A percentile compares a stretch with the other conserved stretches of the same genome.
phyloP scores from a whole-genome alignment of 1,284 basidiomycete genomes.

The Lignosus rhinocerotis region DNA sequence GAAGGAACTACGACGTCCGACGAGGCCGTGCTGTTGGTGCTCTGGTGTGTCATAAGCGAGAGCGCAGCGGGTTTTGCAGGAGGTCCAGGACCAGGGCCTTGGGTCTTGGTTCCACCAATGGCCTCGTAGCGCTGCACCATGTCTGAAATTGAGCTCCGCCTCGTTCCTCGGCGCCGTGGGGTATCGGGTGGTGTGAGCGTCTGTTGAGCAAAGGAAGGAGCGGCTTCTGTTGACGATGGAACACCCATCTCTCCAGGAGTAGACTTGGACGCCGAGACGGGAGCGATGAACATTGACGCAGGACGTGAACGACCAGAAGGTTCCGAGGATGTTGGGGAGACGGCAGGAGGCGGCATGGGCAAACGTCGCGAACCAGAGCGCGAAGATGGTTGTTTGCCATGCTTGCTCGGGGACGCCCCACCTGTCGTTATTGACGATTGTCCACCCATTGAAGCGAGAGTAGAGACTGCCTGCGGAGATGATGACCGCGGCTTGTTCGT shows the following conservation, averaged over 20 bases:
- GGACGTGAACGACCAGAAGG: constrained; percentile 49
- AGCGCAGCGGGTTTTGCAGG: constrained; percentile 36
- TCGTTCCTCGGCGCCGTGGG: constrained; percentile 36
- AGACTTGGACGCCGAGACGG: constrained; percentile 38
- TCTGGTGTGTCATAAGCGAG: constrained; percentile 25
- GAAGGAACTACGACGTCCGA: constrained; percentile 15
- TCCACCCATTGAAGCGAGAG: constrained; percentile 13
- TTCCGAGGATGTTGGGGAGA: constrained; percentile 14
- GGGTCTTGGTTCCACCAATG: constrained; percentile 41
- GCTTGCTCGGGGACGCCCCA: constrained; percentile 28
- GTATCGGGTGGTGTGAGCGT: constrained; percentile 28
- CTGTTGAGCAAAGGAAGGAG: constrained; percentile 43
- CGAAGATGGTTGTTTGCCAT: constrained; percentile 20
- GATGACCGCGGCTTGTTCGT: constrained; percentile 23
- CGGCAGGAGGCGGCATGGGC: constrained; percentile 10
- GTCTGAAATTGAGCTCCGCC: constrained; percentile 77
- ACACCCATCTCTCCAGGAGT: constrained; percentile 35
- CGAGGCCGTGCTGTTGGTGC: constrained; percentile 19
- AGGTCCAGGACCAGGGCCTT: constrained; percentile 22
- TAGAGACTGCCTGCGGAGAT: constrained; percentile 34
- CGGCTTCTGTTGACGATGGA: constrained; percentile 32
- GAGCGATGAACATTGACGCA: constrained; percentile 74
- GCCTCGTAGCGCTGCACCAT: constrained; percentile 80
- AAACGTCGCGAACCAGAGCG: constrained; percentile 8
- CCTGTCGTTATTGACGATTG: constrained; percentile 17